Percentiles rank a stretch among this genome's conserved stretches.
These are phyloP conservation scores for Kalmanozyma brasiliensis DNA, from an alignment of 1,284 basidiomycete species.

Conservation along the genomic window DNA sequence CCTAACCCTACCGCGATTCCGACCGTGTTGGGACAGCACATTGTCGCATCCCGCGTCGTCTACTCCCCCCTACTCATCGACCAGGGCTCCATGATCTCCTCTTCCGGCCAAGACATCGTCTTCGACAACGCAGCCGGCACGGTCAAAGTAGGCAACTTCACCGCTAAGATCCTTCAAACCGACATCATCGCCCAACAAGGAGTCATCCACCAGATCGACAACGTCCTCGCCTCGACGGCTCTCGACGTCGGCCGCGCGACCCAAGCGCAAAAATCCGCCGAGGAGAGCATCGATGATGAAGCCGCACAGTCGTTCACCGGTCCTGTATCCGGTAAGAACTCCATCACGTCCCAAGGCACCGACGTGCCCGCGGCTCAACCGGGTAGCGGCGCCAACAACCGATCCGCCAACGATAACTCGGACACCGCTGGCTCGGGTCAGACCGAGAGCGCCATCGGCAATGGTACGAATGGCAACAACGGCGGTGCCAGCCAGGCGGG, in stretches of 20 bases:
- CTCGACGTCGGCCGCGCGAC: slow-evolving; percentile 45
- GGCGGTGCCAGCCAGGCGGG: slow-evolving; percentile 25
- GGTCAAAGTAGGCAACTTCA: slow-evolving; percentile 47
- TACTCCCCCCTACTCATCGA: slow-evolving; percentile 53
- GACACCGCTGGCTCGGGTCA: slow-evolving; percentile 27
- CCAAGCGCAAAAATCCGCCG: slow-evolving; percentile 48
- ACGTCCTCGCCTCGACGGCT: slow-evolving; percentile 45
- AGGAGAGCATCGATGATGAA: slow-evolving; percentile 17
- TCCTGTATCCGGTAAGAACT: slow-evolving; percentile 41
- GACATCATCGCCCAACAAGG: slow-evolving; percentile 54
- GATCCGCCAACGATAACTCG: slow-evolving; percentile 34
- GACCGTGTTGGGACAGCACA: slow-evolving; percentile 48
- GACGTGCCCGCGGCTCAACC: slow-evolving; percentile 42
- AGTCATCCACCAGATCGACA: slow-evolving; percentile 55
- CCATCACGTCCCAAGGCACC: slow-evolving; percentile 46
- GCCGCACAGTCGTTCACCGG: slow-evolving; percentile 35
- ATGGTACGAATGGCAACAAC: slow-evolving; percentile 35
- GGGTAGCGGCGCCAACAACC: slow-evolving; percentile 36
- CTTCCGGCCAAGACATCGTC: slow-evolving; percentile 51
- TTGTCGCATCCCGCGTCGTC: slow-evolving; percentile 47
- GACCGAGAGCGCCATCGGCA: slow-evolving; percentile 25
- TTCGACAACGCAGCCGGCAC: slow-evolving; percentile 44
- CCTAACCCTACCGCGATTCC: slow-evolving; percentile 32
- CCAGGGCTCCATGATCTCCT: slow-evolving; percentile 50
- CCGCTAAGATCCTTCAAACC: slow-evolving; percentile 50